Evolutionary conservation across 2,329 filamentous ascomycete genomes (phyloP).

Genomic region (Xylaria sp.): DNA sequence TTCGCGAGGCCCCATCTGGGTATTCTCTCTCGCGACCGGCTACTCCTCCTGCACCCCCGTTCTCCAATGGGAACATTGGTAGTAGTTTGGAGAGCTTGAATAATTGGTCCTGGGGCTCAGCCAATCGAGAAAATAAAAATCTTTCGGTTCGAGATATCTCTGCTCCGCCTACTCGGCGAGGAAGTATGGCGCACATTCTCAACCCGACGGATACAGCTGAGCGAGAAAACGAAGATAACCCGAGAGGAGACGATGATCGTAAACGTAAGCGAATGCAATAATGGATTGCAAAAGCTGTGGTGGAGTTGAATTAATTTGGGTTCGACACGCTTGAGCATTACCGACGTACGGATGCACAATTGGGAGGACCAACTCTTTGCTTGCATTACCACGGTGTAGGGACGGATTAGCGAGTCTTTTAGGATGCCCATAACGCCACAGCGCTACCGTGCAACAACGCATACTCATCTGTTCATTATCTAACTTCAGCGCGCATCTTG

Average conservation of each 20-base stretch:
- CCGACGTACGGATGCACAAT: constrained; percentile 37
- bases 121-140: constrained; percentile 62
- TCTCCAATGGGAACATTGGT: constrained; percentile 60
- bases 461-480: constrained; percentile 37
- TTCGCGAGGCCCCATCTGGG: constrained; percentile 67
- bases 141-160: constrained; percentile 66
- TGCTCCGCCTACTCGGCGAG: constrained; percentile 65
- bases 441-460: constrained; percentile 28
- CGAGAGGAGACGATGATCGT: constrained; percentile 66
- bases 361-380: constrained; percentile 40
- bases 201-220: constrained; percentile 69
- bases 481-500: constrained; percentile 39
- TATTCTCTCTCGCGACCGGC: constrained; percentile 66
- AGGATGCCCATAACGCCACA: constrained; percentile 39
- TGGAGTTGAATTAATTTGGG: constrained; percentile 12
- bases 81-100: constrained; percentile 61
- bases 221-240: constrained; percentile 66
- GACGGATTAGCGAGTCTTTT: constrained; percentile 41
- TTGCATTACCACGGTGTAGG: constrained; percentile 42
- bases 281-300: constrained; percentile 17
- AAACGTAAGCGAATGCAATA: constrained; percentile 71
- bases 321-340: constrained; percentile 38
- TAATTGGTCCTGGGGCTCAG: constrained; percentile 66
- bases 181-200: constrained; percentile 73
- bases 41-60: constrained; percentile 65